Conservation (phyloP, 2,329 filamentous ascomycete genomes). For the Fusarium sarcochroum region DNA sequence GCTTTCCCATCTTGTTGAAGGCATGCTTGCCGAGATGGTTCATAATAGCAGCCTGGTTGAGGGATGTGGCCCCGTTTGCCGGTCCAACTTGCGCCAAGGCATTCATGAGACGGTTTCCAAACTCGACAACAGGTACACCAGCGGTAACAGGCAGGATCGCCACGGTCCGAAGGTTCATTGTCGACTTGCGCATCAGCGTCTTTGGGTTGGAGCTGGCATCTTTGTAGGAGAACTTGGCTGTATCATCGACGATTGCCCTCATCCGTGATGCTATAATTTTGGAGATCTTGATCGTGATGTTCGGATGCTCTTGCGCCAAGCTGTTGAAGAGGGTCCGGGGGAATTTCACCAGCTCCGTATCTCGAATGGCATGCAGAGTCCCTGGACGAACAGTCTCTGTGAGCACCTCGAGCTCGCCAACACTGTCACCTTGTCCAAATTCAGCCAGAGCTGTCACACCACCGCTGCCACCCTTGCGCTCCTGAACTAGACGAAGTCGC, state of each 20-base stretch:
- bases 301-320: constrained; percentile 94
- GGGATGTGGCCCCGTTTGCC: constrained; percentile 88
- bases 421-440: constrained; percentile 96
- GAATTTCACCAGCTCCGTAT: constrained; percentile 96
- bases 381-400: constrained; percentile 93
- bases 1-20: constrained; percentile 96
- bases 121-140: constrained; percentile 94
- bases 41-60: constrained; percentile 94
- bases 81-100: constrained; percentile 91
- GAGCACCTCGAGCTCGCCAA: constrained; percentile 96
- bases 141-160: constrained; percentile 91
- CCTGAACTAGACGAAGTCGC: constrained; percentile 85
- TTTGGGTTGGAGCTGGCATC: constrained; percentile 72
- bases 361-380: constrained; percentile 94
- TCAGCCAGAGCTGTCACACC: constrained; percentile 90
- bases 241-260: constrained; percentile 88
- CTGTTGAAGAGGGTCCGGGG: constrained; percentile 98
- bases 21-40: constrained; percentile 96
- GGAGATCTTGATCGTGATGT: constrained; percentile 98
- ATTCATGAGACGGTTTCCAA: constrained; percentile 88
- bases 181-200: constrained; percentile 79
- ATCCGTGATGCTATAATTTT: constrained; percentile 98
- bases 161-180: constrained; percentile 91
- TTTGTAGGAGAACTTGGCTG: constrained; percentile 74
- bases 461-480: constrained; percentile 84